Evolutionary conservation across 257 asterid genomes (phyloP).

Genomic region (Solanum dulcamara): DNA sequence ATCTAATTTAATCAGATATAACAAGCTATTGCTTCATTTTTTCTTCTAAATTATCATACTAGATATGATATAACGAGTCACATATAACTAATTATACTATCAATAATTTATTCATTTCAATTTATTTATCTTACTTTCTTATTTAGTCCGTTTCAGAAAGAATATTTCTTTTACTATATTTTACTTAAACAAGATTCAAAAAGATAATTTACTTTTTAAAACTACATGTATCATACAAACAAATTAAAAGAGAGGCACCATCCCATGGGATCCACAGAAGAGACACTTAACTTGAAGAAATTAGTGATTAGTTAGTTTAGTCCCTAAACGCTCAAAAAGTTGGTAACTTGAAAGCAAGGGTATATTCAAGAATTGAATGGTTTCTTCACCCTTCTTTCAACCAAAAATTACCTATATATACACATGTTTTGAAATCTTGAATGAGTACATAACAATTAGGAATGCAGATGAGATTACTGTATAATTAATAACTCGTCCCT

Average conservation of each 20-base stretch:
- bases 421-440: background rate
- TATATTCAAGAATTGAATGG: background rate
- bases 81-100: background rate
- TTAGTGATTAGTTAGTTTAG: background rate
- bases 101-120: background rate
- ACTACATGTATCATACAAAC: background rate
- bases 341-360: background rate
- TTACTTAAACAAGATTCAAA: background rate
- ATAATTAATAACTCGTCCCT: background rate
- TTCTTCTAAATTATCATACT: background rate
- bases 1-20: background rate
- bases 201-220: accelerated
- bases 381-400: background rate
- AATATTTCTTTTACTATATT: background rate
- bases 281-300: background rate
- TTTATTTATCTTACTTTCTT: background rate
- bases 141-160: no score
- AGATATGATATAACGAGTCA: background rate
- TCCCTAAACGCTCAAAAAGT: background rate
- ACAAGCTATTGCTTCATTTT: background rate
- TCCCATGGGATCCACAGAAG: background rate
- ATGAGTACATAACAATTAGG: background rate
- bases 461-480: background rate
- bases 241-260: background rate
- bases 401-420: background rate